Base-by-base conservation (phyloP, 352 stramenopile genomes). In the Globisporangium splendens region DNA sequence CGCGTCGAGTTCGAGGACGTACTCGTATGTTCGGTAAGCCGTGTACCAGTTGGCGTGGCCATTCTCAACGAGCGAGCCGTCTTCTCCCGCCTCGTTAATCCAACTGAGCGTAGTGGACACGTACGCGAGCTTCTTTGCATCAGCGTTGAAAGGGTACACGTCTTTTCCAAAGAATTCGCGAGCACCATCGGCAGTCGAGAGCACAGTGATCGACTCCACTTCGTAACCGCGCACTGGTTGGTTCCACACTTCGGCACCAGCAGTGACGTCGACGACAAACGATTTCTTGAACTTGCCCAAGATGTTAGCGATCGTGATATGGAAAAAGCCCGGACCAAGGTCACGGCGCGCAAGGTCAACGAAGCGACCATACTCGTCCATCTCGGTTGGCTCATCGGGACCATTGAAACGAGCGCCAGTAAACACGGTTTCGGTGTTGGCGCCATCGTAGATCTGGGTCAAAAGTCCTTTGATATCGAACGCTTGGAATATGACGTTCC, bases 381-480 rank as follows among this genome's bases (percentile, higher is more conserved):
- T 65, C n/a, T 51, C 24, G 12, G 48, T 49, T 12, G 53, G 33
- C 33, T 41, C 47, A 21, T 56, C 46, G 1, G 44, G 44, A 12
- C 53, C 59, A 28, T 66, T 62, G 54, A 62, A 66, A 38, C 53
- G 59, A 13, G 42, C 46, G 10, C 59, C 59, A 14, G 59, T 66
- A 44, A 66, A 66, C 14, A 62, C 46, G 0, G 54, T 66, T 7
- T 48, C 20, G 13, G 53, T n/a, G 14, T 20, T 31, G 1, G 58
- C 58, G 8, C 58, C 50, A 41, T 64, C 58, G 50, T 64, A 64
- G 28, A 54, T 13, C 33, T 59, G 50, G 12, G 58, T 64, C 15
- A 64, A 10, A 15, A 64, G 58, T 17, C 42, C 58, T 41, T 63
- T 63, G 56, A 68, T 54, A 31, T 66, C 60, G 17, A 61, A 51